Base-by-base conservation (phyloP, 345 rosid genomes). In the Bruguiera parviflora region DNA sequence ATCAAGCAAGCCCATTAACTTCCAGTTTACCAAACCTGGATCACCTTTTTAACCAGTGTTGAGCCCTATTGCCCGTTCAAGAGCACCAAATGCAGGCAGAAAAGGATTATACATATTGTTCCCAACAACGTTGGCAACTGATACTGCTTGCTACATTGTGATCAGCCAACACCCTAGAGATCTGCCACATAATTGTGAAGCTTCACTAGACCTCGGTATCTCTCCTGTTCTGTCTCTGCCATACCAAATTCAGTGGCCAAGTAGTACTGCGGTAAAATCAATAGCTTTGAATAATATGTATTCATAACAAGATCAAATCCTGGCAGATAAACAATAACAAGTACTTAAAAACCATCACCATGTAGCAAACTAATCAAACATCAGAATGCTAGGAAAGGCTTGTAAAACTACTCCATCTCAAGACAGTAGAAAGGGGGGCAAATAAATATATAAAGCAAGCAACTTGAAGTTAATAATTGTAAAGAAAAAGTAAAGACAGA, bases 11-110 rank as follows among this genome's bases (percentile, higher is more conserved):
- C 69, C n/a, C 33, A 58, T 63, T 57, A 51, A 70, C 55, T 35
- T 73, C 63, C 75, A 56, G 62, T 70, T 65, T 61, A 62, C 69
- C 63, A 61, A 69, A 55, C 5, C 58, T 59, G 59, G 58, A n/a
- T 29, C 11, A n/a, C 25, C 65, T 33, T 33, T 33, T 33, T 33
- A 61, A 63, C 25, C 35, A 18, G 28, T 32, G 21, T 32, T 33
- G 53, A 58, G 64, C 28, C 49, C 70, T 63, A 51, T 72, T 49
- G 64, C 78, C 81, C 66, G 72, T 70, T 56, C 57, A 65, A 55
- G 35, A 60, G 60, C 11, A 33, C 66, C 32, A 66, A 73, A 66
- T 73, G 37, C 62, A 66, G 63, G 67, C 35, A 65, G 29, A 73
- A 73, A 35, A 60, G 24, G 39, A 66, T 61, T 66, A 61, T 61